A percentile compares a stretch with the other conserved stretches of the same genome.
Evolutionary conservation across 2,329 filamentous ascomycete species (phyloP).

Genomic region (Neocucurbitaria cava): DNA sequence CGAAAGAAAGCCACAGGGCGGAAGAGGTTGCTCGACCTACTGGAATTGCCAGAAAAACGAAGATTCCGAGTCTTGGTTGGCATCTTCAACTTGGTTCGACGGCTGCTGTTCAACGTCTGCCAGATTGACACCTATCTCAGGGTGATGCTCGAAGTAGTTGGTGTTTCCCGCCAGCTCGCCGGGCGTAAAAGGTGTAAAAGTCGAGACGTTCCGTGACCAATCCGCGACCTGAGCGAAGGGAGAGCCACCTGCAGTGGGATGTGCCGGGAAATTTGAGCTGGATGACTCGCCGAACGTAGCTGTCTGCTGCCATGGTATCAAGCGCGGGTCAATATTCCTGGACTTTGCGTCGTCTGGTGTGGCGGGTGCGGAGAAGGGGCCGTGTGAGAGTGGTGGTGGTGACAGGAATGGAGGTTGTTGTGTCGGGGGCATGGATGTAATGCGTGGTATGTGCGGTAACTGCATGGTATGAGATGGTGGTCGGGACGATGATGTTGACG

Average conservation of each 20-base stretch:
- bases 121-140: conserved; percentile 6
- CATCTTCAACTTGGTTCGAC: background rate
- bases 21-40: background rate
- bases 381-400: conserved; percentile 1
- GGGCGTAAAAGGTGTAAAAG: background rate
- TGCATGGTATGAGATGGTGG: background rate
- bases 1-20: background rate
- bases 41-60: conserved; percentile 2
- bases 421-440: conserved; percentile 7
- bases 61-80: background rate
- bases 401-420: conserved; percentile 10
- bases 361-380: background rate
- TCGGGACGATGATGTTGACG: background rate
- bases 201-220: background rate
- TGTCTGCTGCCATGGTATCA: conserved; percentile 8
- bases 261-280: background rate
- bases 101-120: conserved; percentile 5
- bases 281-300: background rate
- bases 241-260: background rate
- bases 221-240: background rate
- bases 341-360: conserved; percentile 1
- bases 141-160: conserved; percentile 6
- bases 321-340: background rate
- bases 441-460: conserved; percentile 5
- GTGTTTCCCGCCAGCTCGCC: background rate